A percentile compares a stretch with the other conserved stretches of the same genome.
These are phyloP conservation scores for Mytilinidion resinicola DNA, from an alignment of 495 filamentous ascomycete species.

Conservation along the genomic window DNA sequence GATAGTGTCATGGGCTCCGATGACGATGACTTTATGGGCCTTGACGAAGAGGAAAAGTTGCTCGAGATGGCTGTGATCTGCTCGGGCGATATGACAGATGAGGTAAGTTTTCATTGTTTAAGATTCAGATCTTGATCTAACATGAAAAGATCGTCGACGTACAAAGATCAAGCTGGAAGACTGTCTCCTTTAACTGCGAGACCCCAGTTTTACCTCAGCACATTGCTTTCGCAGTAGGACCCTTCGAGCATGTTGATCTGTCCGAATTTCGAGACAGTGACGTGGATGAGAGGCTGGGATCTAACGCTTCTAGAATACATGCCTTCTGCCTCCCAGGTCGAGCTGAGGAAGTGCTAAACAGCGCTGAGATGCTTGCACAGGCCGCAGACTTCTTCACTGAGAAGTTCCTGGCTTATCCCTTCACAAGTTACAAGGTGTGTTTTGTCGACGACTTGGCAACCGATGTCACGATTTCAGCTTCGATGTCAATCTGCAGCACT, in stretches of 20 bases:
- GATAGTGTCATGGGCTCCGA: slow-evolving; percentile 19
- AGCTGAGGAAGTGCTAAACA: slow-evolving; percentile 71
- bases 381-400: slow-evolving; percentile 83
- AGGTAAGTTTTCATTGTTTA: slow-evolving; percentile 41
- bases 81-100: slow-evolving; percentile 79
- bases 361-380: slow-evolving; percentile 63
- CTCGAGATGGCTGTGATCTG: slow-evolving; percentile 85
- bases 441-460: slow-evolving; percentile 82
- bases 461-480: slow-evolving; percentile 69
- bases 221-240: slow-evolving; percentile 85
- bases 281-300: slow-evolving; percentile 81
- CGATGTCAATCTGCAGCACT: slow-evolving; percentile 80
- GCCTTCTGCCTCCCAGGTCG: slow-evolving; percentile 86
- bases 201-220: slow-evolving; percentile 73
- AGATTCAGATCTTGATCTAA: slow-evolving; percentile 21
- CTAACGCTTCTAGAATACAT: slow-evolving; percentile 74
- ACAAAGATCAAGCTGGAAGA: slow-evolving; percentile 69
- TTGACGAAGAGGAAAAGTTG: slow-evolving; percentile 71
- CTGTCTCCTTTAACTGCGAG: slow-evolving; percentile 67
- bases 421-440: slow-evolving; percentile 78
- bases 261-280: slow-evolving; percentile 83
- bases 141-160: slow-evolving; percentile 53
- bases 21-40: slow-evolving; percentile 27
- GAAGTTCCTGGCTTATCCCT: slow-evolving; percentile 80
- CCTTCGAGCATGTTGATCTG: slow-evolving; percentile 88